These are phyloP conservation scores for Mortierella sp. DNA, from an alignment of 371 early-diverging fungal species.

Conservation along the genomic window DNA sequence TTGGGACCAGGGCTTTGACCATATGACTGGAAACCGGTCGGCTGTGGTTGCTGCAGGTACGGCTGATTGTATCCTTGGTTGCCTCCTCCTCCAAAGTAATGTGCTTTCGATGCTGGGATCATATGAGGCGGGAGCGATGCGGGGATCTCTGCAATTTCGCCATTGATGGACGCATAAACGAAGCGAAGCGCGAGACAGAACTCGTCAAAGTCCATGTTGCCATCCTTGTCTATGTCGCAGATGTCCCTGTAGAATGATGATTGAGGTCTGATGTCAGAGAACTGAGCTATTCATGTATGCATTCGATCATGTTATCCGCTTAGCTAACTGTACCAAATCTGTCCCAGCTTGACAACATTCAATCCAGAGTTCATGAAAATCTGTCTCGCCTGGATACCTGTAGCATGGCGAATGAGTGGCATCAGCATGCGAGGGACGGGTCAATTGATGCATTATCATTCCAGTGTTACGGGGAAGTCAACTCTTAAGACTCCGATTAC, in stretches of 20 bases:
- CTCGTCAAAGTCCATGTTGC: constrained; percentile 89
- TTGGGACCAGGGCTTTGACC: constrained; percentile 21
- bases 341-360: constrained; percentile 72
- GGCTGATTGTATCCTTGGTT: constrained; percentile 40
- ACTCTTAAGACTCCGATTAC: neutral
- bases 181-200: constrained; percentile 89
- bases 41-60: constrained; percentile 54
- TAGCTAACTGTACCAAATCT: constrained; percentile 81
- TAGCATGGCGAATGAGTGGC: neutral
- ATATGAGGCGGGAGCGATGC: constrained; percentile 63
- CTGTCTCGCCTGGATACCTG: constrained; percentile 73
- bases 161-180: constrained; percentile 74
- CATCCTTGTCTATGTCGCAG: constrained; percentile 91
- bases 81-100: constrained; percentile 50
- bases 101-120: constrained; percentile 63
- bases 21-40: constrained; percentile 48
- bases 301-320: neutral
- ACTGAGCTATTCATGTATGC: neutral
- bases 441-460: too few species aligned
- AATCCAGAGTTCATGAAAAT: constrained; percentile 80
- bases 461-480: neutral
- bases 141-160: constrained; percentile 70
- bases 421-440: neutral
- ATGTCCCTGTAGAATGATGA: constrained; percentile 81
- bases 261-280: too few species aligned